Evolutionary conservation across 495 filamentous ascomycete species (phyloP).

Genomic region (Amniculicola lignicola): DNA sequence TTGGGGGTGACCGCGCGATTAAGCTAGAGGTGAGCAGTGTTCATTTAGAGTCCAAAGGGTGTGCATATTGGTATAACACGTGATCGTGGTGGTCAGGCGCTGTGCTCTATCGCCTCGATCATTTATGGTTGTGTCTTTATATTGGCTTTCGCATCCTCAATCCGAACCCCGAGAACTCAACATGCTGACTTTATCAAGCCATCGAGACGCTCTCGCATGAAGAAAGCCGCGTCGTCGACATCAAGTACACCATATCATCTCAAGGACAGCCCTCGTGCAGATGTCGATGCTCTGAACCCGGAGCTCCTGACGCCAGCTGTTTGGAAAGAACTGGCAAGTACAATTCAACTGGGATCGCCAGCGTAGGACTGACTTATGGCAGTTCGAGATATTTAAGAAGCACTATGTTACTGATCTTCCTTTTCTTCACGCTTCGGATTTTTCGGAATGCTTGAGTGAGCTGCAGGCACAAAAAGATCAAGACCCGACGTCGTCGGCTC

Average conservation of each 20-base stretch:
- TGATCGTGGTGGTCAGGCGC: too few species aligned
- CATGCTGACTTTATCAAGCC: too few species aligned
- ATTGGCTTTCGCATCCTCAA: too few species aligned
- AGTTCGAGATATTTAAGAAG: constrained; percentile 77
- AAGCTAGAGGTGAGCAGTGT: constrained; percentile 55
- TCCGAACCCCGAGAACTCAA: too few species aligned
- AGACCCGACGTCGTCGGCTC: too few species aligned
- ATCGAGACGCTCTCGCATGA: too few species aligned
- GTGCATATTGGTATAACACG: too few species aligned
- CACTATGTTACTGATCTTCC: constrained; percentile 80
- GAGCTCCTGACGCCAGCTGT: constrained; percentile 48
- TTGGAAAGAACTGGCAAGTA: constrained; percentile 44
- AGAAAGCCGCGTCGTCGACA: constrained; percentile 20
- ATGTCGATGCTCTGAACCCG: constrained; percentile 23
- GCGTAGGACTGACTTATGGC: constrained; percentile 28
- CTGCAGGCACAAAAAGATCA: constrained; percentile 25
- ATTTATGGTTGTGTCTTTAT: too few species aligned
- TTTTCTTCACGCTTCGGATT: constrained; percentile 77
- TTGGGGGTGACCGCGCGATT: constrained; percentile 45
- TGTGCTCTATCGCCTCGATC: too few species aligned
- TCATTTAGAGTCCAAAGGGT: constrained; percentile 43
- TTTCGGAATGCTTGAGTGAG: constrained; percentile 54
- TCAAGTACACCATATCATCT: constrained; percentile 21
- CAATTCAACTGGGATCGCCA: background rate
- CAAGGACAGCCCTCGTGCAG: background rate